A percentile compares a stretch with the other conserved stretches of the same genome.
Evolutionary conservation across 164 flowering plant species (phyloP).

Genomic region (Cinnamomum chago): DNA sequence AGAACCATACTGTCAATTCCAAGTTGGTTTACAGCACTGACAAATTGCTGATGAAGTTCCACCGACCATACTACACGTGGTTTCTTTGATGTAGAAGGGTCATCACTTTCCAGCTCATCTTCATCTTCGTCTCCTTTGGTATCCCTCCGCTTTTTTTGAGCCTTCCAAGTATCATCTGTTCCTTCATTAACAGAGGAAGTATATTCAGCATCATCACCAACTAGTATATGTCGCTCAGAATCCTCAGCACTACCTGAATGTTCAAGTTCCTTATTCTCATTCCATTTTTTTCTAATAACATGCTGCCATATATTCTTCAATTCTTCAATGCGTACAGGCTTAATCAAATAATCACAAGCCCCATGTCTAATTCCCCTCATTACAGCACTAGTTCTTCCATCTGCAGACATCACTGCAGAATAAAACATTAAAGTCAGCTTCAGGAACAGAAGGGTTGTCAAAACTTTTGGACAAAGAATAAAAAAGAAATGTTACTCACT

Average conservation of each 20-base stretch:
- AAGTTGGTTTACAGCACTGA: constrained; percentile 79
- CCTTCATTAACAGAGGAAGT: constrained; percentile 65
- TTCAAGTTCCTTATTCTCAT: constrained; percentile 51
- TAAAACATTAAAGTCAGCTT: constrained; percentile 5
- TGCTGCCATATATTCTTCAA: constrained; percentile 91
- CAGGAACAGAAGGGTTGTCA: neutral
- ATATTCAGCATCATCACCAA: constrained; percentile 52
- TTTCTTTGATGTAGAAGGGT: constrained; percentile 60
- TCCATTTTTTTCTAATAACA: constrained; percentile 65
- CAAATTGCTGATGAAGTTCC: constrained; percentile 90
- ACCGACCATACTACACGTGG: constrained; percentile 95
- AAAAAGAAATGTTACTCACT: constrained; percentile 46
- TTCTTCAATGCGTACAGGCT: constrained; percentile 75
- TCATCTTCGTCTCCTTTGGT: constrained; percentile 59
- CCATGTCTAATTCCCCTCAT: constrained; percentile 80
- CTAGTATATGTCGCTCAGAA: constrained; percentile 40
- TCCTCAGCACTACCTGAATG: constrained; percentile 59
- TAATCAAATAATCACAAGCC: constrained; percentile 87
- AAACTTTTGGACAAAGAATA: neutral
- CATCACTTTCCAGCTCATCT: constrained; percentile 65
- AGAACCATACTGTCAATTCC: constrained; percentile 82
- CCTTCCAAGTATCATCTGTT: constrained; percentile 45
- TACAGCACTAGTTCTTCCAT: constrained; percentile 60
- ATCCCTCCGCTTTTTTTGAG: constrained; percentile 52
- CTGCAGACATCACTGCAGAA: constrained; percentile 86